Base-by-base conservation (phyloP, 352 stramenopile genomes). In the Phytopythium oedochilum region DNA sequence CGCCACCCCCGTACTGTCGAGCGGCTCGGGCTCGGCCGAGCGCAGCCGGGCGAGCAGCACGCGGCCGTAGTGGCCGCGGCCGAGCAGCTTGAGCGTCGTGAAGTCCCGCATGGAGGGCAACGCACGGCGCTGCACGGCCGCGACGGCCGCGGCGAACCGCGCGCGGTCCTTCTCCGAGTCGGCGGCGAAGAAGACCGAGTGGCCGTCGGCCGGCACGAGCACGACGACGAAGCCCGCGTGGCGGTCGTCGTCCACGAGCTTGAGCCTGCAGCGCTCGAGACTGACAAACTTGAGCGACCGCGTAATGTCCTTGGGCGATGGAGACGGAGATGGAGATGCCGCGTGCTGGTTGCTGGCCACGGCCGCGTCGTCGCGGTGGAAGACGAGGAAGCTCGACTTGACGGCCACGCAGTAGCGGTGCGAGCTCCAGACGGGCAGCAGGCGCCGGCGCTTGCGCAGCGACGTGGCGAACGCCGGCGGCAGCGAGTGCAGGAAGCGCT, bases 391-490 rank as follows among this genome's bases (percentile, higher is more conserved):
- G 40, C 74, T 90, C 52, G 85, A 90, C 65, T 95, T 95, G 73
- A 95, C 92, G 81, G 91, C 81, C 49, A 75, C 61, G 66, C 83
- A 92, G 68, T 95, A 95, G 67, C 88, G 91, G 62, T 88, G 63
- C 31, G 81, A 89, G 64, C 75, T 87, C 85, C 85, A 95, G 3
- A 93, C 80, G 1, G 81, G 85, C 34, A 93, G 59, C 11, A 95
- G 38, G 44, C 92, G 84, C 14, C 85, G 71, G 26, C 79, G 82
- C 71, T 95, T 95, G 63, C 83, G 83, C 52, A 93, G 90, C n/a
- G 89, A 39, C 51, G 89, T 89, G 45, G 90, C 75, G 50, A 90
- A 91, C n/a, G 81, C 81, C 20, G 83, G 83, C 25, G 85, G 85
- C 20, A 95, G 71, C 62, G 85, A 90, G 59, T 90, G 80, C 59